Conservation (phyloP, 2,329 filamentous ascomycete species). For the Trichoderma semiorbis region DNA sequence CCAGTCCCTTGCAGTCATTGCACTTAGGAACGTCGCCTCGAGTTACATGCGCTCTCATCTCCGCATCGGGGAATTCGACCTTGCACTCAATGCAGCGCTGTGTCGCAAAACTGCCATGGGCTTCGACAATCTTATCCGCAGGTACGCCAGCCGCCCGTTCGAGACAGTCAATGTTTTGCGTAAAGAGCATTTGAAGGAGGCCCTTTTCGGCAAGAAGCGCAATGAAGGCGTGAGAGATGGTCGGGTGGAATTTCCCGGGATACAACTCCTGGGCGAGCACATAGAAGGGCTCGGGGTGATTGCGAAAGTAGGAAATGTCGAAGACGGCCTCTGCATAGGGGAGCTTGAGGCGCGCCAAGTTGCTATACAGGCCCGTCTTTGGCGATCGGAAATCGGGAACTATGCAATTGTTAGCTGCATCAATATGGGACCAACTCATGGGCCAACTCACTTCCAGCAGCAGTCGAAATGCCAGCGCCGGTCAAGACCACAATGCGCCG, state of each 20-base stretch:
- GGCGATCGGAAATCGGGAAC: conserved; percentile 96
- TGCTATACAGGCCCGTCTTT: conserved; percentile 89
- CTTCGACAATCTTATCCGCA: conserved; percentile 77
- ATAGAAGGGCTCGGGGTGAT: conserved; percentile 87
- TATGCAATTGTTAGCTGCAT: conserved; percentile 27
- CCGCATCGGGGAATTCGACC: conserved; percentile 63
- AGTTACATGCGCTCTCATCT: conserved; percentile 69
- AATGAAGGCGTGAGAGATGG: conserved; percentile 86
- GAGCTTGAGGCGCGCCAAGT: conserved; percentile 79
- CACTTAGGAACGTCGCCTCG: conserved; percentile 70
- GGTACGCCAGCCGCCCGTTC: conserved; percentile 85
- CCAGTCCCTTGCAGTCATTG: conserved; percentile 66
- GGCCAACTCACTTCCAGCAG: conserved; percentile 53
- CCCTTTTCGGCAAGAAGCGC: conserved; percentile 75
- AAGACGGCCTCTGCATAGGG: conserved; percentile 92
- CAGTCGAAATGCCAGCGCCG: conserved; percentile 83
- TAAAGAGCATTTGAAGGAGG: conserved; percentile 81
- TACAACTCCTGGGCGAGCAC: conserved; percentile 87
- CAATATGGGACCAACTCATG: neutral
- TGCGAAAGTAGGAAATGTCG: conserved; percentile 82
- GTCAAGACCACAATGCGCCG: conserved; percentile 81
- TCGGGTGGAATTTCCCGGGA: conserved; percentile 84
- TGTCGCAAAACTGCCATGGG: conserved; percentile 89
- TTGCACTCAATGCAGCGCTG: conserved; percentile 92
- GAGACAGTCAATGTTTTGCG: conserved; percentile 96